Conservation (phyloP, 1,139 yeast species). For the Candida anutae region DNA sequence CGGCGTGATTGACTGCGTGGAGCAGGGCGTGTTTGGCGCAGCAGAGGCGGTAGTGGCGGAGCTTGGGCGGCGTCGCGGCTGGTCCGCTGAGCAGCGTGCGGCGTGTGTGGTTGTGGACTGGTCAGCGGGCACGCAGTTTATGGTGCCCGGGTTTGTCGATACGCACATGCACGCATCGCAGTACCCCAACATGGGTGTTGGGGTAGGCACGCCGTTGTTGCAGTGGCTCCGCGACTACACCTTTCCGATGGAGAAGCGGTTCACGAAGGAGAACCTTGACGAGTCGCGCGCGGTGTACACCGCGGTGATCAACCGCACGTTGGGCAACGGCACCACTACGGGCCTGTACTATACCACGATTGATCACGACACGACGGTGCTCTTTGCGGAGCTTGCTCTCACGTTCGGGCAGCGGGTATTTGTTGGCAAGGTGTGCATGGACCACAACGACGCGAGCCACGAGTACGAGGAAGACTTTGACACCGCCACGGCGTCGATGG, state of each 20-base stretch:
- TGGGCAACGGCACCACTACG: constrained; percentile 79
- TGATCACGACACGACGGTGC: constrained; percentile 65
- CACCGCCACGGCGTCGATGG: constrained; percentile 52
- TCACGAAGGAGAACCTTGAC: constrained; percentile 17
- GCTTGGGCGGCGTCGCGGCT: not conserved
- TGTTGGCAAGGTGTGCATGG: constrained; percentile 94
- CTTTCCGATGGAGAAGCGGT: constrained; percentile 69
- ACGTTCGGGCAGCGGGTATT: constrained; percentile 75
- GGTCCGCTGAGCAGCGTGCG: not conserved
- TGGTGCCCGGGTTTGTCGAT: constrained; percentile 89
- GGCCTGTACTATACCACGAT: constrained; percentile 89
- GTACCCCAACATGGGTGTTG: constrained; percentile 89
- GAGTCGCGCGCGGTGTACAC: constrained; percentile 57
- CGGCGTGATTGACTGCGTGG: constrained; percentile 27
- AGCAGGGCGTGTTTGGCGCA: constrained; percentile 7
- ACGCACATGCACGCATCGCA: constrained; percentile 97
- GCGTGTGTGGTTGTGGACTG: not conserved
- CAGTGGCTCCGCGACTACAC: constrained; percentile 88
- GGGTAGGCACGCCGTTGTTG: constrained; percentile 74
- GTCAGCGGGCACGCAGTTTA: constrained; percentile 35
- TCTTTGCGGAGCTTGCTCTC: constrained; percentile 67
- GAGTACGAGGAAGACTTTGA: constrained; percentile 58
- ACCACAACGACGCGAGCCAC: constrained; percentile 52
- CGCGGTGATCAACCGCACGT: constrained; percentile 58
- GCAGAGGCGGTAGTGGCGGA: not conserved